These are phyloP conservation scores for Litchi chinensis DNA, from an alignment of 345 rosid species.

Conservation along the genomic window DNA sequence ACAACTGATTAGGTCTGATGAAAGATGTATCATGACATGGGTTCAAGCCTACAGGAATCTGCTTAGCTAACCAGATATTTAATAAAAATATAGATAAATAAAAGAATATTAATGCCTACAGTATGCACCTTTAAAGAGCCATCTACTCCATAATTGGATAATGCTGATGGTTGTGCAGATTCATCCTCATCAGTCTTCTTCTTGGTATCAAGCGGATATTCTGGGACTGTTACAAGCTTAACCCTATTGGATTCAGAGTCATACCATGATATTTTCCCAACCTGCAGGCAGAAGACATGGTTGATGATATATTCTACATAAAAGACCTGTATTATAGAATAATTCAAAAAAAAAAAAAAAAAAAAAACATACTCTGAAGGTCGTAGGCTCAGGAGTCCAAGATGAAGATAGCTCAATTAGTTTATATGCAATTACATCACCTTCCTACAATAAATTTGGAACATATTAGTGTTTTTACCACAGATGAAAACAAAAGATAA, in stretches of 20 bases:
- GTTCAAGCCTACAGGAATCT: not conserved
- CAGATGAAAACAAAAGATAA: slow-evolving; percentile 6
- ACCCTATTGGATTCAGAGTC: slow-evolving; percentile 57
- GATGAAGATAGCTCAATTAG: slow-evolving; percentile 79
- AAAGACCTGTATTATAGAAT: slow-evolving; percentile 12
- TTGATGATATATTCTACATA: slow-evolving; percentile 9
- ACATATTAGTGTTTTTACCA: slow-evolving; percentile 5
- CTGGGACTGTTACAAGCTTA: slow-evolving; percentile 56
- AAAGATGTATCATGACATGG: not conserved
- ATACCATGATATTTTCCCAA: slow-evolving; percentile 72
- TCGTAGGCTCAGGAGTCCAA: slow-evolving; percentile 90
- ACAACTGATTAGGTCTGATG: not conserved
- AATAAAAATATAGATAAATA: not conserved
- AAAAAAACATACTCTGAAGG: slow-evolving; percentile 58
- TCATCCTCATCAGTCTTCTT: slow-evolving; percentile 47
- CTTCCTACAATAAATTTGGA: slow-evolving; percentile 60
- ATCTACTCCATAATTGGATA: slow-evolving; percentile 66
- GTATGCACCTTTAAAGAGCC: slow-evolving; percentile 70
- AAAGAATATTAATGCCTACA: not conserved
- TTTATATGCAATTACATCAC: slow-evolving; percentile 87
- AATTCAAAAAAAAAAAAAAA: slow-evolving; percentile 8
- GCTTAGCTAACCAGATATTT: not conserved
- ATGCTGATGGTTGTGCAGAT: slow-evolving; percentile 37
- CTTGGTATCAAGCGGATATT: slow-evolving; percentile 54
- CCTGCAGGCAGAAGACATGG: slow-evolving; percentile 46